Conservation (phyloP, 2,329 filamentous ascomycete genomes). For the Cordyceps militaris region DNA sequence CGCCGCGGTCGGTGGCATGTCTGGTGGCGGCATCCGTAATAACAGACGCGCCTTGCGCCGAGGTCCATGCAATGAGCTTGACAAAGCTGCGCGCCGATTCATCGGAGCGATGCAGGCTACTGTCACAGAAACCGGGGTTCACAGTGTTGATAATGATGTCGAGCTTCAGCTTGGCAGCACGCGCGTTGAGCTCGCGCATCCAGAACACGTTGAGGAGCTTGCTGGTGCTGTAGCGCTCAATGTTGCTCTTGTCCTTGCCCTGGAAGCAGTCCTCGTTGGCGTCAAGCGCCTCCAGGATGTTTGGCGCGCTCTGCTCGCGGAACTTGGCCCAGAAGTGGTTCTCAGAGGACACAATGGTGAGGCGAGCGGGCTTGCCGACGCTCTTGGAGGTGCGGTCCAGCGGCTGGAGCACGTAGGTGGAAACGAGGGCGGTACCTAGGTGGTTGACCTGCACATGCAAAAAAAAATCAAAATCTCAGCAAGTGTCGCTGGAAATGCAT, state of each 20-base stretch:
- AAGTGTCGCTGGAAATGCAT: neutral
- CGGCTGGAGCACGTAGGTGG: neutral
- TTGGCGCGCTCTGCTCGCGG: neutral
- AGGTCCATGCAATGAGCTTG: neutral
- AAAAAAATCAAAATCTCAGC: neutral
- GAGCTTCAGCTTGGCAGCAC: neutral
- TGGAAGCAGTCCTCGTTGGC: neutral
- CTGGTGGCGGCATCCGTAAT: neutral
- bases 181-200: neutral
- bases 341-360: neutral
- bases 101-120: neutral
- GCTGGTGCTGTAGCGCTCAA: slow-evolving; percentile 2
- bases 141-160: neutral
- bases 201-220: neutral
- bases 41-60: neutral
- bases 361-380: neutral
- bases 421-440: neutral
- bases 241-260: slow-evolving; percentile 1
- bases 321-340: slow-evolving; percentile 2
- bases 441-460: neutral
- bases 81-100: neutral
- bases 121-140: neutral
- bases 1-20: neutral
- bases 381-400: neutral
- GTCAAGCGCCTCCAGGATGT: neutral